phyloP scores from a whole-genome alignment of 2,329 filamentous ascomycete species.

The Thyridium curvatum region DNA sequence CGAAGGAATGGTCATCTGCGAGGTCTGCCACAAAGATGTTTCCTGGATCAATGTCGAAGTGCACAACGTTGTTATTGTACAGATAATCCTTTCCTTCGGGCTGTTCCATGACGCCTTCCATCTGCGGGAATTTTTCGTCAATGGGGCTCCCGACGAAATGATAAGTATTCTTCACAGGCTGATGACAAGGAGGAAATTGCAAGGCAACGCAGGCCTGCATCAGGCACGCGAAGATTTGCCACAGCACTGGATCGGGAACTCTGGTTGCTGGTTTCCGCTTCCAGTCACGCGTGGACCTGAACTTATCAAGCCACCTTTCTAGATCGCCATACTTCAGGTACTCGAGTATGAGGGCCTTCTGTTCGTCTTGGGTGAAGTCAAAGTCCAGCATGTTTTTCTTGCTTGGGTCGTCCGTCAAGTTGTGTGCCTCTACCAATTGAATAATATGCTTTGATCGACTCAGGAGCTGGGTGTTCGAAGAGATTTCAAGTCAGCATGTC shows the following conservation, averaged over 20 bases:
- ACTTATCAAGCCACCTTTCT: background rate
- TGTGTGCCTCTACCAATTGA: too few species aligned
- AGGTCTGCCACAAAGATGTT: conserved; percentile 9
- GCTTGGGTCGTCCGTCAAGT: too few species aligned
- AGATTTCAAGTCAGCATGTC: too few species aligned
- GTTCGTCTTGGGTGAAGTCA: background rate
- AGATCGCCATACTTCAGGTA: background rate
- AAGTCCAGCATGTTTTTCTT: background rate
- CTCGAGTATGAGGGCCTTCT: conserved; percentile 6
- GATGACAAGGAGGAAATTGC: conserved; percentile 7
- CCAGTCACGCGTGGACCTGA: background rate
- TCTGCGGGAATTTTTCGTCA: background rate
- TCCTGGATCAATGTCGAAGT: conserved; percentile 12
- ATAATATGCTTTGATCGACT: too few species aligned
- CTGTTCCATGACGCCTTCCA: background rate
- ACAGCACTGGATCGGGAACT: conserved; percentile 5
- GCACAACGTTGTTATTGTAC: conserved; percentile 8
- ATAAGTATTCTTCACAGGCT: background rate
- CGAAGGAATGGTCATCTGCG: background rate
- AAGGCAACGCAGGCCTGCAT: conserved; percentile 10
- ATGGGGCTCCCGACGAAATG: background rate
- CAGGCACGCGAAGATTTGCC: conserved; percentile 11
- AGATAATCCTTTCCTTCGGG: background rate
- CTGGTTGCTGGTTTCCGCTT: background rate
- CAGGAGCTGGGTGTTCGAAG: too few species aligned